Conservation (phyloP, 2,329 filamentous ascomycete species). For the Monilinia fructigena region DNA sequence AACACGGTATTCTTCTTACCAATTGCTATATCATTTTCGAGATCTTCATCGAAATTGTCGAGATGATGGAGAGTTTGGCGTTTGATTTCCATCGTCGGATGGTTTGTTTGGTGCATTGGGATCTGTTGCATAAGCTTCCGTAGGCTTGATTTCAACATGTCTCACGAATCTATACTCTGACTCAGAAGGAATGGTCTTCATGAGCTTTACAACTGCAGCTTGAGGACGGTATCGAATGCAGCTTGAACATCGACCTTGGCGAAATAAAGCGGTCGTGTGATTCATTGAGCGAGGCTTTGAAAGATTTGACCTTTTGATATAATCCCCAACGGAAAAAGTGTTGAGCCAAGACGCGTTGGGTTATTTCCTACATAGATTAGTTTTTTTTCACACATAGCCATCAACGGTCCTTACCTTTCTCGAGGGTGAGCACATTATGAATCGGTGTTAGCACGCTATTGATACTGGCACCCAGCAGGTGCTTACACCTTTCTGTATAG, state of each 20-base stretch:
- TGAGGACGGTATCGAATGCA: slow-evolving; percentile 95
- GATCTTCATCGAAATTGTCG: slow-evolving; percentile 37
- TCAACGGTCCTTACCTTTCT: slow-evolving; percentile 59
- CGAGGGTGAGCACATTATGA: slow-evolving; percentile 73
- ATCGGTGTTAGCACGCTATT: slow-evolving; percentile 71
- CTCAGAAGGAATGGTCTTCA: slow-evolving; percentile 56
- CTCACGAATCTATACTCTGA: slow-evolving; percentile 68
- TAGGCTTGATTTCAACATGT: slow-evolving; percentile 68
- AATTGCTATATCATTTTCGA: slow-evolving; percentile 37
- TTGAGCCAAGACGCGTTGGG: slow-evolving; percentile 67
- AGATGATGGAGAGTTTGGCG: slow-evolving; percentile 36
- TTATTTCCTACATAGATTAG: slow-evolving; percentile 45
- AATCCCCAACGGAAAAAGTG: slow-evolving; percentile 83
- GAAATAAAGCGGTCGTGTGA: slow-evolving; percentile 64
- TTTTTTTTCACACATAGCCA: slow-evolving; percentile 22
- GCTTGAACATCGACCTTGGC: slow-evolving; percentile 89
- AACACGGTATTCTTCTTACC: slow-evolving; percentile 66
- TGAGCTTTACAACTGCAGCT: slow-evolving; percentile 64
- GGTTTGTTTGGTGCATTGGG: slow-evolving; percentile 27
- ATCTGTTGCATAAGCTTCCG: slow-evolving; percentile 30
- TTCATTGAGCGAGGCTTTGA: slow-evolving; percentile 54
- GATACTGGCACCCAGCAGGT: slow-evolving; percentile 61
- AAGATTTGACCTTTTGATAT: slow-evolving; percentile 68
- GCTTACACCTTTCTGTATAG: slow-evolving; percentile 52
- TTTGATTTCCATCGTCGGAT: slow-evolving; percentile 37